Percentiles rank a stretch among this genome's conserved stretches.
Evolutionary conservation across 768 basidiomycete species (phyloP).

Genomic region (Psilocybe azurescens): DNA sequence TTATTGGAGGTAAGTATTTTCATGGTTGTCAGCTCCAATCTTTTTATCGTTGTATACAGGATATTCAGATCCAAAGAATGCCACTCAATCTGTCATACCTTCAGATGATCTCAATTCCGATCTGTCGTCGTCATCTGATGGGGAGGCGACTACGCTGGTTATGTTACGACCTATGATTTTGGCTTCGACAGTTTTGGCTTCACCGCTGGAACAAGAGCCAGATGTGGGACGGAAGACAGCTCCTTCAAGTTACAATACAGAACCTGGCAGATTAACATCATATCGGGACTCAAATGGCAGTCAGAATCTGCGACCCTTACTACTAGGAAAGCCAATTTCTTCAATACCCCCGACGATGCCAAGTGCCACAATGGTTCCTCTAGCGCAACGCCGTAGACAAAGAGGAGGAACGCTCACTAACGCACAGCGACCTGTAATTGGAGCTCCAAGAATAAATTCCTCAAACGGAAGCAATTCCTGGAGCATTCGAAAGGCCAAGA

Average conservation of each 20-base stretch:
- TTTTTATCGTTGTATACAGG: background rate
- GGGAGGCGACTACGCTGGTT: conserved; percentile 3
- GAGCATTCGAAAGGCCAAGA: conserved; percentile 44
- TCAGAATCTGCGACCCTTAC: conserved; percentile 34
- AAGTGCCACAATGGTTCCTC: conserved; percentile 31
- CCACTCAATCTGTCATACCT: background rate
- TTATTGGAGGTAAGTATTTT: conserved; percentile 55
- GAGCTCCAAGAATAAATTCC: conserved; percentile 30
- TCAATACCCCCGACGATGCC: conserved; percentile 25
- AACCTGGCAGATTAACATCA: background rate
- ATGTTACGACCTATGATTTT: conserved; percentile 33
- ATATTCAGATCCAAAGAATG: conserved; percentile 10
- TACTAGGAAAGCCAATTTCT: conserved; percentile 37
- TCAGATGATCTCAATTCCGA: conserved; percentile 3
- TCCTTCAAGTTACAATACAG: background rate
- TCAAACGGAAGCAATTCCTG: conserved; percentile 28
- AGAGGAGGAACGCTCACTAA: conserved; percentile 26
- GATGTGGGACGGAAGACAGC: background rate
- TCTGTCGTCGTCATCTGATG: conserved; percentile 1
- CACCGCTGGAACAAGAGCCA: conserved; percentile 2
- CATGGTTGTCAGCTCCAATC: background rate
- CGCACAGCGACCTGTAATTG: conserved; percentile 35
- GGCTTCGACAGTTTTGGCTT: conserved; percentile 18
- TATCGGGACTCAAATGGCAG: conserved; percentile 12
- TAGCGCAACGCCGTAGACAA: conserved; percentile 33